Evolutionary conservation across 1,284 basidiomycete genomes (phyloP).

Genomic region (Malassezia dermatis): DNA sequence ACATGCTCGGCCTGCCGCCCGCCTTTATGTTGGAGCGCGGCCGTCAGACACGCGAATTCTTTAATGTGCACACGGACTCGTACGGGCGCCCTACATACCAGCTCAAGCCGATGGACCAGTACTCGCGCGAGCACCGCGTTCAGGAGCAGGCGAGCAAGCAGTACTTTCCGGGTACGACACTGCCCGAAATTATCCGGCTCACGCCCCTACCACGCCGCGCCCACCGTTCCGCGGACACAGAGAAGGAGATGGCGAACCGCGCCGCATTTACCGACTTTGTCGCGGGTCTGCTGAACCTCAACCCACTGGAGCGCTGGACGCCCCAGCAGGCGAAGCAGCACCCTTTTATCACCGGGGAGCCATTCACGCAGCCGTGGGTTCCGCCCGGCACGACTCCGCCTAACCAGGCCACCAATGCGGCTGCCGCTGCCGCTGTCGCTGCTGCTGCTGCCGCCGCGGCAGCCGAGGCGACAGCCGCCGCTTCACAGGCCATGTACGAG

Average conservation of each 20-base stretch:
- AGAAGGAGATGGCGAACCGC: slow-evolving; percentile 89
- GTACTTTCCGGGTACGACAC: slow-evolving; percentile 87
- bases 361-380: slow-evolving; percentile 54
- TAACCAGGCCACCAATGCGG: slow-evolving; percentile 15
- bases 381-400: slow-evolving; percentile 25
- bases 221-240: slow-evolving; percentile 72
- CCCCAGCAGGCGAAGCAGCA: slow-evolving; percentile 91
- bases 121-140: slow-evolving; percentile 82
- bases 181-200: slow-evolving; percentile 90
- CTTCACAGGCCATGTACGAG: not conserved
- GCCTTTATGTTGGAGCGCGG: slow-evolving; percentile 87
- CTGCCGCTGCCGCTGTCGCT: slow-evolving; percentile 25
- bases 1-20: slow-evolving; percentile 92
- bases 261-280: slow-evolving; percentile 96
- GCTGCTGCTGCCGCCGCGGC: too few species aligned
- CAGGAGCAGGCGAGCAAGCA: slow-evolving; percentile 96
- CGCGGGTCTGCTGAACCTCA: slow-evolving; percentile 80
- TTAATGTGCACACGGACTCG: slow-evolving; percentile 66
- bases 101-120: slow-evolving; percentile 86
- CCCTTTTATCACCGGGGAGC: slow-evolving; percentile 96
- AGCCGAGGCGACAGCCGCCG: not conserved
- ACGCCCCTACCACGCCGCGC: slow-evolving; percentile 75
- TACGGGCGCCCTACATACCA: slow-evolving; percentile 78
- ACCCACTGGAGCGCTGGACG: slow-evolving; percentile 90
- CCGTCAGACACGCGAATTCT: slow-evolving; percentile 90